These are phyloP conservation scores for Draba incana DNA, from an alignment of 345 rosid species.

Conservation along the genomic window DNA sequence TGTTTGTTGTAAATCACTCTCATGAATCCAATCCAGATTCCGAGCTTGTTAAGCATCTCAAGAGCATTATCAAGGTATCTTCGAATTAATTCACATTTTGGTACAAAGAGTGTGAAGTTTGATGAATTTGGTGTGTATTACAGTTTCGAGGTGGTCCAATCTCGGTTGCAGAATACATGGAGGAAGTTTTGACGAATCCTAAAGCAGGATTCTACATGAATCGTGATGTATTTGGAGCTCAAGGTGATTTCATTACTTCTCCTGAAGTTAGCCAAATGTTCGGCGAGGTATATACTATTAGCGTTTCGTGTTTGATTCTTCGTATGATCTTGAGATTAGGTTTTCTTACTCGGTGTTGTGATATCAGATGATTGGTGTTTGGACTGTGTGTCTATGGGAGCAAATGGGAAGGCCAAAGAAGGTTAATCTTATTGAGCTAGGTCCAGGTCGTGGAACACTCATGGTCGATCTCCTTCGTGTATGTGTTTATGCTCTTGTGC, in stretches of 20 bases:
- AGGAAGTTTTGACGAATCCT: slow-evolving; percentile 92
- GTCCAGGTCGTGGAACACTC: slow-evolving; percentile 95
- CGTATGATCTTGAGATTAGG: neutral
- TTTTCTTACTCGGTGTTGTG: slow-evolving; percentile 9
- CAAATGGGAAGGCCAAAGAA: slow-evolving; percentile 82
- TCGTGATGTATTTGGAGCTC: slow-evolving; percentile 90
- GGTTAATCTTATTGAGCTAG: slow-evolving; percentile 88
- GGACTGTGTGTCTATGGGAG: slow-evolving; percentile 96
- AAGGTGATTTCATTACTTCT: slow-evolving; percentile 94
- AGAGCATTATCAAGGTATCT: slow-evolving; percentile 80
- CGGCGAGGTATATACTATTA: slow-evolving; percentile 63
- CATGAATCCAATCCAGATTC: slow-evolving; percentile 61
- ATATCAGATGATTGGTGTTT: slow-evolving; percentile 80
- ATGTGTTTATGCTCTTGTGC: slow-evolving; percentile 38
- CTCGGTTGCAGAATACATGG: slow-evolving; percentile 92
- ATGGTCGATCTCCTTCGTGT: slow-evolving; percentile 94
- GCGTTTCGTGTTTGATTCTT: neutral
- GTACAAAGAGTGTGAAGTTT: slow-evolving; percentile 5
- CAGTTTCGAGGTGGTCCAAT: slow-evolving; percentile 95
- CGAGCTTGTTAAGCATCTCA: slow-evolving; percentile 90
- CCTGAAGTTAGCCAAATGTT: slow-evolving; percentile 99
- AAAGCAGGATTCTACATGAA: slow-evolving; percentile 88
- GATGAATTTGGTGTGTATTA: slow-evolving; percentile 28
- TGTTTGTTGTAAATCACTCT: slow-evolving; percentile 56
- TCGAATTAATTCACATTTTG: neutral